Evolutionary conservation across 495 filamentous ascomycete genomes (phyloP), one percentile per base, ranked within the genome.

Genomic region (Talaromyces ruber): DNA sequence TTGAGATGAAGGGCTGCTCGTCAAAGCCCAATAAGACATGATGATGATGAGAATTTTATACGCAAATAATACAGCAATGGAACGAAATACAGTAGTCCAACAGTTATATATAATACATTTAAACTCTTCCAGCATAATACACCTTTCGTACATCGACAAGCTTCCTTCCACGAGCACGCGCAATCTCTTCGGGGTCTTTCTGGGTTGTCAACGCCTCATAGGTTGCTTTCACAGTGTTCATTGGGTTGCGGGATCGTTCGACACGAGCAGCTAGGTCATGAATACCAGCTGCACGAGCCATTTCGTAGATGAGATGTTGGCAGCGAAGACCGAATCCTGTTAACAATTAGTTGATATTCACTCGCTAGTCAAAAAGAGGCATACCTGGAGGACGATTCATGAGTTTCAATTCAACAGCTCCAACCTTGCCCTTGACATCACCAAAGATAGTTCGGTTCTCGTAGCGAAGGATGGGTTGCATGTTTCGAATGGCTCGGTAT

Each of bases 171-270:
- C 91, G 76, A 45, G 87, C 93, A 30, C 87, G 78, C 51, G 94
- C 94, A 70, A 98, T 82, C 67, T 92, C 86, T 70, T 98, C 91
- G 9, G 95, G 95, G 65, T 93, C 76, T 62, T 80, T 82, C 79
- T 99, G 94, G 75, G 74, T 88, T 75, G 82, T 79, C 52, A 99
- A 79, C 1, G 93, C 94, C 70, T 92, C 67, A 69, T 89, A 88
- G 29, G 89, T 84, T 14, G 94, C 93, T 78, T 97, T 97, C 67
- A 96, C 87, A 14, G 91, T 88, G 76, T 99, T 99, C 91, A 98
- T 95, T 59, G 88, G 89, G 80, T 97, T 99, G 61, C 91, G 79
- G 25, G 88, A 87, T 25, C 91, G 82, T 51, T 84, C 83, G 50
- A 95, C 89, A 37, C 82, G 82, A 18, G 91, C 94, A 6, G 90